phyloP scores from a whole-genome alignment of 495 filamentous ascomycete species.

The Sphaerosporella brunnea region DNA sequence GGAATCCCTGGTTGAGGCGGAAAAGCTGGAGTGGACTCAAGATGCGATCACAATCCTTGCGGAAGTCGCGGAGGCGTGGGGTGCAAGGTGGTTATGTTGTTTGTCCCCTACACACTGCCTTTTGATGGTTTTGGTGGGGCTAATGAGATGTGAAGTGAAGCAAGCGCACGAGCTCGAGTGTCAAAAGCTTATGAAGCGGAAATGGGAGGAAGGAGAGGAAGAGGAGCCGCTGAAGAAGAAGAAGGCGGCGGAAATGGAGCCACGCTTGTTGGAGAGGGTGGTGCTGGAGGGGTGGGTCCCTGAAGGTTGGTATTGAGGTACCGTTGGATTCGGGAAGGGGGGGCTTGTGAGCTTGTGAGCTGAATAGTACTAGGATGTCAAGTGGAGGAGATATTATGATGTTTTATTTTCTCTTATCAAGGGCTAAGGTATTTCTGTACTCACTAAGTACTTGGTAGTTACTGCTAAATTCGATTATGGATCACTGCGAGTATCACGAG shows the following conservation, averaged over 20 bases:
- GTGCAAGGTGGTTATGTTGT: not conserved
- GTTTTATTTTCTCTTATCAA: too few relatives aligned
- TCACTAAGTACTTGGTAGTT: too few relatives aligned
- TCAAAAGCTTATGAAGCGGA: too few relatives aligned
- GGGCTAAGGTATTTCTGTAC: too few relatives aligned
- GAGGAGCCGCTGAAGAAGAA: not conserved
- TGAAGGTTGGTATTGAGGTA: not conserved
- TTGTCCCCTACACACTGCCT: not conserved
- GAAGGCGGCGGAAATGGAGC: not conserved
- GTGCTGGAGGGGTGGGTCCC: not conserved
- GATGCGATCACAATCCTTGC: not conserved
- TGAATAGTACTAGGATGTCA: too few relatives aligned
- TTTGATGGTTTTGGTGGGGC: too few relatives aligned
- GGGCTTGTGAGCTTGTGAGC: too few relatives aligned
- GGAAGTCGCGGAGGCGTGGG: not conserved
- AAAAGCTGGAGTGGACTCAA: not conserved
- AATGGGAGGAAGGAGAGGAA: not conserved
- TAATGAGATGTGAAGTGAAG: too few relatives aligned
- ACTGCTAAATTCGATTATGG: too few relatives aligned
- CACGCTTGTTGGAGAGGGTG: not conserved
- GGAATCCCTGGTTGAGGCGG: not conserved
- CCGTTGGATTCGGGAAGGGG: not conserved
- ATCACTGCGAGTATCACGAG: too few relatives aligned
- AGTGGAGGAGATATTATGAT: too few relatives aligned
- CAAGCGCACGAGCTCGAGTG: too few relatives aligned